Evolutionary conservation across 306 rosid species (phyloP).

Genomic region (Rosa persica): DNA sequence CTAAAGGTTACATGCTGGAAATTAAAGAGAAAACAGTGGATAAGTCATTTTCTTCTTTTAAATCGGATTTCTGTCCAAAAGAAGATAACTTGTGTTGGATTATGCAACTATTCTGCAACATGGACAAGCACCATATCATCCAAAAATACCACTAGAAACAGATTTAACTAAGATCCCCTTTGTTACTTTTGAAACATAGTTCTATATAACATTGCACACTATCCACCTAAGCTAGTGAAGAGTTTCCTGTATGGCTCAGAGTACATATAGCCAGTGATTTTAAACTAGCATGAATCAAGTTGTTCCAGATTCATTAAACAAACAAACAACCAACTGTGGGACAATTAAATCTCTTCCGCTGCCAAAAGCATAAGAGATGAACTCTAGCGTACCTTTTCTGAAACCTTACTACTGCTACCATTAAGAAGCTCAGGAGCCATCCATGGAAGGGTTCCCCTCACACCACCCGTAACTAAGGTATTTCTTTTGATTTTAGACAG

Average conservation of each 20-base stretch:
- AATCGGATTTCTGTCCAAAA: background rate
- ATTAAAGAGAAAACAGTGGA: background rate
- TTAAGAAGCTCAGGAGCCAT: conserved; percentile 92
- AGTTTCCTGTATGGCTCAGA: background rate
- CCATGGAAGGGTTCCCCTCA: conserved; percentile 91
- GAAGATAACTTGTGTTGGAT: background rate
- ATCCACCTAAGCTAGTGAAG: background rate
- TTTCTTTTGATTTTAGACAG: conserved; percentile 84
- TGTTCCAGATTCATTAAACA: background rate
- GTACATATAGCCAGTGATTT: background rate
- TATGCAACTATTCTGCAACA: background rate
- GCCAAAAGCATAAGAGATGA: background rate
- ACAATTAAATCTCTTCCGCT: conserved; percentile 1
- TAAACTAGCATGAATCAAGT: background rate
- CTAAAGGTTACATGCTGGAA: background rate
- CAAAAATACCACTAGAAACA: background rate
- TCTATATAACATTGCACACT: background rate
- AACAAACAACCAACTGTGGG: background rate
- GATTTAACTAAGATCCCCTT: background rate
- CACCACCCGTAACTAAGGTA: conserved; percentile 87
- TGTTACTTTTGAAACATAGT: background rate
- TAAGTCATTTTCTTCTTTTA: background rate
- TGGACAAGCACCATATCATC: background rate
- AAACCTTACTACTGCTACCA: conserved; percentile 87
- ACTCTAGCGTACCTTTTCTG: conserved; percentile 64